Evolutionary conservation across 768 basidiomycete species (phyloP), one percentile per base, ranked within the genome.

Genomic region (Boletus tomentosulus): DNA sequence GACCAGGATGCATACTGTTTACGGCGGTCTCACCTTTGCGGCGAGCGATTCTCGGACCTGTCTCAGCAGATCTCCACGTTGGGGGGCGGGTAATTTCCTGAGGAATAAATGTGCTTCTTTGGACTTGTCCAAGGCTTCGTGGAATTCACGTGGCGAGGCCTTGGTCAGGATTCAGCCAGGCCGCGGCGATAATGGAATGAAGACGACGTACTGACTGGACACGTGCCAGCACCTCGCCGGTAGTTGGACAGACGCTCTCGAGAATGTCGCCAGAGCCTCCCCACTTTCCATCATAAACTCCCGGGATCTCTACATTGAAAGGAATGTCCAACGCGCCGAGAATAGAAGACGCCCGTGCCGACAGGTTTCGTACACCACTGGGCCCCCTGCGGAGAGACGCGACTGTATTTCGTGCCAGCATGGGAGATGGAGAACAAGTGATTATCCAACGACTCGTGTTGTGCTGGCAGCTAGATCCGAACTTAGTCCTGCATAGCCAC

Each of bases 261-360:
- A 89, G 63, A 5, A 89, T 52, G 49, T 87, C 85, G 3, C 92
- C 92, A 19, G 80, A 62, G 22, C 91, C 92, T 53, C 77, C 74
- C 92, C 92, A 94, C 60, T 78, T 71, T 34, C 91, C 91, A 63
- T 93, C 86, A 63, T 89, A 94, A 16, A 93, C 87, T 2, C 92
- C 91, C 11, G 77, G 71, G 15, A 89, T 62, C 48, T 86, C 85
- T 12, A 74, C 73, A n/a, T 73, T 66, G 7, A 77, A 60, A 9
- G 74, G 75, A 52, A 92, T 81, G 59, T 82, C 84, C 48, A 92
- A 67, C 1, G 84, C 76, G 35, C 78, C 74, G 58, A 94, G 77
- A 50, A 93, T 73, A 43, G 71, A 70, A 7, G 90, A 82, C 3
- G 89, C 91, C 58, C 91, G 78, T 52, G 76, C 78, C 7, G 90